phyloP scores from a whole-genome alignment of 2,329 filamentous ascomycete genomes.

The Colletotrichum lindemuthianum region DNA sequence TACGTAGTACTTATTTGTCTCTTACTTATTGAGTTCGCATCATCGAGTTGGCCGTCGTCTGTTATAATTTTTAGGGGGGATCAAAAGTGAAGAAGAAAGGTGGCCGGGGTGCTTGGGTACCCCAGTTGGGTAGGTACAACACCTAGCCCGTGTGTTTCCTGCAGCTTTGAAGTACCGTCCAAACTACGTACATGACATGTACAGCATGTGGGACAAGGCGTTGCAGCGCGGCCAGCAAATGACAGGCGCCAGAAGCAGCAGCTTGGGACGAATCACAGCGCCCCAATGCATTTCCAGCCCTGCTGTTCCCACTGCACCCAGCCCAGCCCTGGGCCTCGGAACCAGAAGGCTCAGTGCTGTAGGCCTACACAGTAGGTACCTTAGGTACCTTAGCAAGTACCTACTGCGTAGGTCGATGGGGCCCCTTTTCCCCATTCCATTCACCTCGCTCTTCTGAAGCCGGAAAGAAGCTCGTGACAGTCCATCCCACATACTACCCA shows the following conservation, averaged over 20 bases:
- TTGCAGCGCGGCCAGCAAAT: slow-evolving; percentile 24
- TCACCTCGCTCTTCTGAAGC: not conserved
- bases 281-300: not conserved
- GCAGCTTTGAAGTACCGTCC: too few species aligned
- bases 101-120: not conserved
- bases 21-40: slow-evolving; percentile 30
- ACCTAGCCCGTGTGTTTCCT: too few species aligned
- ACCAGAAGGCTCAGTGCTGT: slow-evolving; percentile 28
- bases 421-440: too few species aligned
- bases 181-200: not conserved
- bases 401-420: too few species aligned
- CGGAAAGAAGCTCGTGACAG: slow-evolving; percentile 4
- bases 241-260: slow-evolving; percentile 21
- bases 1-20: too few species aligned
- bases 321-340: slow-evolving; percentile 8
- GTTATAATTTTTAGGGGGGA: slow-evolving; percentile 26
- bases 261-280: slow-evolving; percentile 29
- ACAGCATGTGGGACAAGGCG: not conserved
- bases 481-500: not conserved
- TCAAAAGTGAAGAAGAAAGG: slow-evolving; percentile 1
- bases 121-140: slow-evolving; percentile 5
- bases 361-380: slow-evolving; percentile 6
- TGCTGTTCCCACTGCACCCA: slow-evolving; percentile 10
- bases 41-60: slow-evolving; percentile 22
- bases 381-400: not conserved